Base-by-base conservation (phyloP, 1,284 basidiomycete species). In the Omphalotus olearius region DNA sequence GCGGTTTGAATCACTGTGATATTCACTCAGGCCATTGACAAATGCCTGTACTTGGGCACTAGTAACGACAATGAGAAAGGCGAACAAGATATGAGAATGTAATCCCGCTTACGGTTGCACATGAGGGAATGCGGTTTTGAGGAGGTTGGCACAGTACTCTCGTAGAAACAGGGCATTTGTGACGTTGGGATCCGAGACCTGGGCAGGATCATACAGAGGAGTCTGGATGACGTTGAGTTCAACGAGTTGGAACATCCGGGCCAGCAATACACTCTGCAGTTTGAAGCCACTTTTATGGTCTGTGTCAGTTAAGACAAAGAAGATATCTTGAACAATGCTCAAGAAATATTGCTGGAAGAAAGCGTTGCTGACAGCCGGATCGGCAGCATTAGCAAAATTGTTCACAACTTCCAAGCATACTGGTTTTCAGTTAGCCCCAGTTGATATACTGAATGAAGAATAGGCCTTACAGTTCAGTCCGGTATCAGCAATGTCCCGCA, bases 221-320 rank as follows among this genome's bases (percentile, higher is more conserved):
- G 88, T 85, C 55, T 85, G 82, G 60, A 98, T 91, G 49, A 80
- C 72, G 62, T 88, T 87, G 43, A 79, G 82, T 69, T 96, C 92
- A 44, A 97, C 92, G 36, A 99, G 82, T 67, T 93, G 90, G 80
- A 96, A 97, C 74, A 99, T 82, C 37, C 93, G 83, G 11, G 93
- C 91, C 41, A 99, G 82, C n/a, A 98, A 77, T 58, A 89, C 72
- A 59, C 87, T 88, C 69, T 95, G 93, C 54, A 93, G 78, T 70
- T 95, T 95, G 78, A 96, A 95, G 17, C 93, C 95, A 64, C 91
- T 93, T 84, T 99, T 98, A 78, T 99, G 96, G 69, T 98, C 96
- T 11, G 96, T 86, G 66, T 99, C 96, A 23, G 96, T 99, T 48
- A 99, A 79, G 45, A 99, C 96, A 63, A 90, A 98, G 80, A 99